Evolutionary conservation across 441 rosid genomes (phyloP), one percentile per base, ranked within the genome.

Genomic region (Kokia cookei): DNA sequence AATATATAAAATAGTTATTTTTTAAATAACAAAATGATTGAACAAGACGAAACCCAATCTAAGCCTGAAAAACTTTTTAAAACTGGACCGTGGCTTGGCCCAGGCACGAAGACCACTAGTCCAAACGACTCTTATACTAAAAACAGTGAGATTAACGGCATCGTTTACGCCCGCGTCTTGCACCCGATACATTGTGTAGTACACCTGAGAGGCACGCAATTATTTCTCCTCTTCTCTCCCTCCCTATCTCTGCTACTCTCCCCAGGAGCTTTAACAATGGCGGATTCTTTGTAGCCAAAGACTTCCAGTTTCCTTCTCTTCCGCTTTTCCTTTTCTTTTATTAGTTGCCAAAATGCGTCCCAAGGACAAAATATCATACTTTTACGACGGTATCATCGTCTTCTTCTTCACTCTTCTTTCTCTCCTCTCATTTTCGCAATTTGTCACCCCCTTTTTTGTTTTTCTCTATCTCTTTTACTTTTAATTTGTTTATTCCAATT

Each of bases 301-400:
- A 51, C 24, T 53, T n/a, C 24, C 8, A n/a, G 24, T 53, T 17
- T 55, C 32, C 29, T 14, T 22, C 29, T 55, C 37, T 59, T 12
- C 9, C 14, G 4, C 15, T 45, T 15, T 45, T 9, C 4, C 54
- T 68, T 7, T 67, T 26, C 40, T 47, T 14, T 8, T 51, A 14
- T 72, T 22, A 14, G 26, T 59, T 9, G 10, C 45, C 7, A 65
- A 67, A 74, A 95, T 93, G 98, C 91, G 90, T 17, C 80, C 97
- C 32, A 96, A 90, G 89, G 99, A 96, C 79, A 88, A 82, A 79
- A 92, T 96, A 68, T 73, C 98, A 68, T 96, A 96, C 86, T 96
- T 93, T 77, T 93, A 93, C 71, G 98, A 96, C 69, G 99, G 97
- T 92, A 82, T 60, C 17, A 27, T 75, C 66, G 19, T 76, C 65